A percentile compares a stretch with the other conserved stretches of the same genome.
These are phyloP conservation scores for Piper betle DNA, from an alignment of 164 flowering plant genomes.

Conservation along the genomic window DNA sequence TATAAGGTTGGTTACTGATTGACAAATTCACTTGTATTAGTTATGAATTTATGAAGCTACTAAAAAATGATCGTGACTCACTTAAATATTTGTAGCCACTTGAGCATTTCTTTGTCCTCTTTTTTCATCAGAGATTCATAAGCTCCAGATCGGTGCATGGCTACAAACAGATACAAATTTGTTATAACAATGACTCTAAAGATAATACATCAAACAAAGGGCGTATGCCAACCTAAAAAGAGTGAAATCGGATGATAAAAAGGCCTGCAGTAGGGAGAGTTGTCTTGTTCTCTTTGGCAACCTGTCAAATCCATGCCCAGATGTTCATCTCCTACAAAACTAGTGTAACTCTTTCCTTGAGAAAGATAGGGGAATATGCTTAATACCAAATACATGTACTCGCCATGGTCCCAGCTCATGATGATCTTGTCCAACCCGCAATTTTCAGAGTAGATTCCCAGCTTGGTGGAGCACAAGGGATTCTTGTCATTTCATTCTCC, in stretches of 20 bases:
- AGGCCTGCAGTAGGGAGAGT: constrained; percentile 55
- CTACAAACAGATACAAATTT: constrained; percentile 5
- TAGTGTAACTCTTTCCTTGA: not conserved
- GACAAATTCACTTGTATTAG: not conserved
- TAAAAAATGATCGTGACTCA: too few species aligned
- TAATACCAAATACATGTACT: constrained; percentile 69
- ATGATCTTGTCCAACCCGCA: constrained; percentile 56
- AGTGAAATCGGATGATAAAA: constrained; percentile 66
- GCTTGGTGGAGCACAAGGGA: constrained; percentile 40
- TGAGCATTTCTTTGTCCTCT: constrained; percentile 27
- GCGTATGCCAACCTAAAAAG: constrained; percentile 54
- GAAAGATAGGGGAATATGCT: not conserved
- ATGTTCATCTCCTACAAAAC: not conserved
- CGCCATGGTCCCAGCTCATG: constrained; percentile 76
- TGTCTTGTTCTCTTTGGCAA: constrained; percentile 46
- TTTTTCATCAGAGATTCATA: constrained; percentile 26
- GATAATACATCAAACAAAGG: too few species aligned
- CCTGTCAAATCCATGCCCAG: constrained; percentile 16
- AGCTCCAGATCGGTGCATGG: constrained; percentile 23
- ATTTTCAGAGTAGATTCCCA: constrained; percentile 43
- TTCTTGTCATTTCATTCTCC: constrained; percentile 44
- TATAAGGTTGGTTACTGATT: not conserved
- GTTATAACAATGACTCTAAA: too few species aligned
- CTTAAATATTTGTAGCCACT: constrained; percentile 34
- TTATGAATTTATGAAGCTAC: too few species aligned